phyloP scores from a whole-genome alignment of 2,329 filamentous ascomycete species.

The Zalaria obscura region DNA sequence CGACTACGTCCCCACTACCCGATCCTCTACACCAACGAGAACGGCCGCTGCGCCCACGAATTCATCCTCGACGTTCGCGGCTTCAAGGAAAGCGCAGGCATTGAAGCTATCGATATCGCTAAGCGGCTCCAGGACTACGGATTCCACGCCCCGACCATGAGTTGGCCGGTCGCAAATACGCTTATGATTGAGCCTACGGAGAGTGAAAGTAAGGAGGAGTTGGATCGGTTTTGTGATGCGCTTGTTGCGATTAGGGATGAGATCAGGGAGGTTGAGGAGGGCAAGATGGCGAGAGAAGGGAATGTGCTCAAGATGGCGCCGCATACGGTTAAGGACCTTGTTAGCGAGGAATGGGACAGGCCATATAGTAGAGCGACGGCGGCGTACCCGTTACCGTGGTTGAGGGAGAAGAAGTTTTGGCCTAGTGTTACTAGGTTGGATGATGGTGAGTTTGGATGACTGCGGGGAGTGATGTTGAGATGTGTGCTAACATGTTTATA shows the following conservation, averaged over 20 bases:
- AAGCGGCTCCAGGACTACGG: slow-evolving; percentile 96
- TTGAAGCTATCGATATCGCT: slow-evolving; percentile 89
- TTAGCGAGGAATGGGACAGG: slow-evolving; percentile 67
- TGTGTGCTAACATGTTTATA: slow-evolving; percentile 23
- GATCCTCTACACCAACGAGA: slow-evolving; percentile 84
- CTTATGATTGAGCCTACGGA: slow-evolving; percentile 98
- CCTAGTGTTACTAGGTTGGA: slow-evolving; percentile 74
- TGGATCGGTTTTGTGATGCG: slow-evolving; percentile 86
- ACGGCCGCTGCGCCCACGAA: slow-evolving; percentile 85
- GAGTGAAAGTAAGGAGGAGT: slow-evolving; percentile 79
- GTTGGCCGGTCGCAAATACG: slow-evolving; percentile 86
- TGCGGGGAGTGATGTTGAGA: not conserved
- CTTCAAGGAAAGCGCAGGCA: slow-evolving; percentile 68
- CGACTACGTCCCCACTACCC: slow-evolving; percentile 74
- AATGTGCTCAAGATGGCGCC: slow-evolving; percentile 87
- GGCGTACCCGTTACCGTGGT: slow-evolving; percentile 69
- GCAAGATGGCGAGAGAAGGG: slow-evolving; percentile 55
- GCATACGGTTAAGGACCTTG: slow-evolving; percentile 69
- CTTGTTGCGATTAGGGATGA: slow-evolving; percentile 75
- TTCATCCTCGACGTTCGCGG: slow-evolving; percentile 85
- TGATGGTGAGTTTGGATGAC: slow-evolving; percentile 59
- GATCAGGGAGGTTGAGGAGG: slow-evolving; percentile 71
- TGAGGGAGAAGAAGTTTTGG: slow-evolving; percentile 98
- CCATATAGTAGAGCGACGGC: slow-evolving; percentile 69
- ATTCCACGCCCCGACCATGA: slow-evolving; percentile 96